These are phyloP conservation scores for Artemisia tridentata DNA, from an alignment of 129 eudicot genomes.

Conservation along the genomic window DNA sequence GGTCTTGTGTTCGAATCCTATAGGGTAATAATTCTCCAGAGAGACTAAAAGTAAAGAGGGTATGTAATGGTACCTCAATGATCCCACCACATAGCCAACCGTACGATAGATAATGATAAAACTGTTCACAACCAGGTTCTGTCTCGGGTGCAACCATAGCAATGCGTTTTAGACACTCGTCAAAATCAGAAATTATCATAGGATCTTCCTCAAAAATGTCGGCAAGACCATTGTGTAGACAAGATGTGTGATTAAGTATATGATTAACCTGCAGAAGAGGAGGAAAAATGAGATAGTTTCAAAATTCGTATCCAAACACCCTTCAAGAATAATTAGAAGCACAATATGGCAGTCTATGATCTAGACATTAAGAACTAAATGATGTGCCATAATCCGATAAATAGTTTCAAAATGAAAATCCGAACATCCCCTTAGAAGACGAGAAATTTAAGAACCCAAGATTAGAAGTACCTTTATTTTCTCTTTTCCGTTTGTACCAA, in stretches of 20 bases:
- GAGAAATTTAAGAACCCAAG: no score
- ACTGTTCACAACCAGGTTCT: conserved; percentile 64
- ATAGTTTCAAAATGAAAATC: no score
- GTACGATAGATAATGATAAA: conserved; percentile 71
- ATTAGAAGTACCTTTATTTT: no score
- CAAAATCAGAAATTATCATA: conserved; percentile 49
- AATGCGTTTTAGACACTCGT: conserved; percentile 57
- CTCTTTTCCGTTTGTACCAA: no score
- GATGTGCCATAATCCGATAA: no score
- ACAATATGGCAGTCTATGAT: no score
- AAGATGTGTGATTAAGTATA: conserved; percentile 3
- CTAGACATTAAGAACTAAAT: no score
- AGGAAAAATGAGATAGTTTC: no score
- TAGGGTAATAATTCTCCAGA: neutral
- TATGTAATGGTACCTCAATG: conserved; percentile 56
- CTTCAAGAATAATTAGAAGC: no score
- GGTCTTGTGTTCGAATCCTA: neutral
- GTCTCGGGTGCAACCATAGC: conserved; percentile 51
- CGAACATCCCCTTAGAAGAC: no score
- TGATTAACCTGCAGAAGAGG: conserved; percentile 62
- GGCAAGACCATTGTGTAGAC: conserved; percentile 49
- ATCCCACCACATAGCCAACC: conserved; percentile 94
- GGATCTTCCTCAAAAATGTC: conserved; percentile 50
- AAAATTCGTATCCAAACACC: no score
- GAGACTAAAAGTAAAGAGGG: conserved; percentile 1